Evolutionary conservation across 805 yeast genomes (phyloP).

Genomic region (Metschnikowia noctiluminum): DNA sequence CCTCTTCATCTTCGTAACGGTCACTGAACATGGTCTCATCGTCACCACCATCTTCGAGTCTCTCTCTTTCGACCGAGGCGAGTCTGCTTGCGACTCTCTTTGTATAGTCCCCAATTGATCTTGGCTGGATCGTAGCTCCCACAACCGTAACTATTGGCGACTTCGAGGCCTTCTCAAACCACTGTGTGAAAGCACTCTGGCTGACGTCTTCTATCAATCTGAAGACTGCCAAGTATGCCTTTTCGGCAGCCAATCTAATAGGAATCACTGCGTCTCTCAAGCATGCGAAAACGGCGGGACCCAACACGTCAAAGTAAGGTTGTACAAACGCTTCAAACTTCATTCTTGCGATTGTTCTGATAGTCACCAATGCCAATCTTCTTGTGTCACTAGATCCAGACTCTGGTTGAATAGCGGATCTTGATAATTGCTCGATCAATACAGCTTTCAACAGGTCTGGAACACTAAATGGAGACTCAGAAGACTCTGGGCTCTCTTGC

Average conservation of each 20-base stretch:
- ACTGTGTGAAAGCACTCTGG: slow-evolving; percentile 50
- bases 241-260: slow-evolving; percentile 90
- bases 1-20: slow-evolving; percentile 78
- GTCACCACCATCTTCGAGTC: slow-evolving; percentile 88
- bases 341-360: slow-evolving; percentile 70
- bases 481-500: slow-evolving; percentile 12
- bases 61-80: slow-evolving; percentile 82
- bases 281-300: slow-evolving; percentile 73
- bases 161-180: slow-evolving; percentile 51
- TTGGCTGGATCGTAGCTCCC: slow-evolving; percentile 49
- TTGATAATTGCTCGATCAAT: slow-evolving; percentile 53
- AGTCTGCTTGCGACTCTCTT: slow-evolving; percentile 86
- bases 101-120: slow-evolving; percentile 86
- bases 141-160: slow-evolving; percentile 40
- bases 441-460: slow-evolving; percentile 38
- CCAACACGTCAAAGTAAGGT: slow-evolving; percentile 55
- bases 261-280: slow-evolving; percentile 89
- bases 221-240: slow-evolving; percentile 74
- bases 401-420: slow-evolving; percentile 47
- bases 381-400: slow-evolving; percentile 72
- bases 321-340: slow-evolving; percentile 49
- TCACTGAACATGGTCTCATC: slow-evolving; percentile 81
- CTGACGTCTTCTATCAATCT: slow-evolving; percentile 65
- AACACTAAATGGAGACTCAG: slow-evolving; percentile 33
- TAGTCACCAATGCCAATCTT: slow-evolving; percentile 70